A percentile compares a stretch with the other conserved stretches of the same genome.
Evolutionary conservation across 371 early-diverging fungal genomes (phyloP).

Genomic region (Mycotypha africana): DNA sequence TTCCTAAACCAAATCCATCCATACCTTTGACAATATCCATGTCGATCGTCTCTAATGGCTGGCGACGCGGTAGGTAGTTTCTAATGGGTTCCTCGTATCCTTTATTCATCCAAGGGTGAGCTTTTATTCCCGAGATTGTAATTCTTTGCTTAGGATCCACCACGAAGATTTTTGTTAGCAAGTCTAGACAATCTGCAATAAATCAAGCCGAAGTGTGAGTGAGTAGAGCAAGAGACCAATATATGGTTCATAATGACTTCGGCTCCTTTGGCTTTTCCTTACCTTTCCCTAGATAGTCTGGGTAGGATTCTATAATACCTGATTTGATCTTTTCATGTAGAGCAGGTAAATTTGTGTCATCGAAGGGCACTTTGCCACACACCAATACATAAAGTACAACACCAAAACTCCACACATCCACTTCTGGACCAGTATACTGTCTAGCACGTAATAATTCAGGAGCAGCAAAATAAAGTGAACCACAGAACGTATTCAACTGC

Average conservation of each 20-base stretch:
- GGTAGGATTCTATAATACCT: constrained; percentile 42
- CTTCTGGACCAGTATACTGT: constrained; percentile 81
- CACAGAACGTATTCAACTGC: constrained; percentile 75
- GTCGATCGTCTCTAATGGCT: constrained; percentile 28
- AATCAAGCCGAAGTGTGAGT: background rate
- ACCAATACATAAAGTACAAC: constrained; percentile 85
- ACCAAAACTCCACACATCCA: constrained; percentile 92
- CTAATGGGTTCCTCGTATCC: constrained; percentile 46
- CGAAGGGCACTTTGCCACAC: constrained; percentile 85
- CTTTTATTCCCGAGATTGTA: constrained; percentile 51
- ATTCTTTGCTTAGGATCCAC: constrained; percentile 55
- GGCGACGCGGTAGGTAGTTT: constrained; percentile 31
- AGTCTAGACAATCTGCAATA: constrained; percentile 53
- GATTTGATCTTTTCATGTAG: constrained; percentile 65
- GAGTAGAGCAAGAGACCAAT: too few relatives aligned
- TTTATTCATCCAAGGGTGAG: constrained; percentile 73
- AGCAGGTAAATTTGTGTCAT: constrained; percentile 59
- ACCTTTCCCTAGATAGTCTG: constrained; percentile 44
- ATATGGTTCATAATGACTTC: too few relatives aligned
- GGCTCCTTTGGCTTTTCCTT: too few relatives aligned
- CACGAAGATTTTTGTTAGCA: constrained; percentile 64
- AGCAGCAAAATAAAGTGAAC: constrained; percentile 78
- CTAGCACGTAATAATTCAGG: constrained; percentile 87
- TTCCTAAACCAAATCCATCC: constrained; percentile 43
- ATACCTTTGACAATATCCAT: constrained; percentile 36